Evolutionary conservation across 768 basidiomycete genomes (phyloP).

Genomic region (Collybiopsis confluens): DNA sequence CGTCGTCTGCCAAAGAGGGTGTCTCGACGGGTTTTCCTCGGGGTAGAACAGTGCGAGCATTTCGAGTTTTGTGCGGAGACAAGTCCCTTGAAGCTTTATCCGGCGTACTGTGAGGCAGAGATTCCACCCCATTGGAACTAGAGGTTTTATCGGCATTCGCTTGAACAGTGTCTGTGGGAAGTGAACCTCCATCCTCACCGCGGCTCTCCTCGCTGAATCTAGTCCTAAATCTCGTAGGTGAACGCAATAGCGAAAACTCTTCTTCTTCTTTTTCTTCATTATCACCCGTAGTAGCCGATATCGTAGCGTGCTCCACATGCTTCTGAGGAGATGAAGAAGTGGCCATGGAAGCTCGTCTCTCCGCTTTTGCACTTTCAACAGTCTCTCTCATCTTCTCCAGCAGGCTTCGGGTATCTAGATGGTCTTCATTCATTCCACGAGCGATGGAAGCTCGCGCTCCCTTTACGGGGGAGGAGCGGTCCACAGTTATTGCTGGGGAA

Average conservation of each 20-base stretch:
- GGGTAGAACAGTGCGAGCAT: not conserved
- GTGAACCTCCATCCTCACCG: too few species aligned
- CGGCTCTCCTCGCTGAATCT: too few species aligned
- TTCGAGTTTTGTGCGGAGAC: not conserved
- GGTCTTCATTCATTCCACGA: slow-evolving; percentile 9
- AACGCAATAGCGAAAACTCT: slow-evolving; percentile 5
- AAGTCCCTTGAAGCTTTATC: not conserved
- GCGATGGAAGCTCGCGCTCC: not conserved
- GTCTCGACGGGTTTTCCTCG: not conserved
- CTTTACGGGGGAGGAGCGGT: not conserved
- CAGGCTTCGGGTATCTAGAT: slow-evolving; percentile 35
- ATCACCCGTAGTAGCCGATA: not conserved
- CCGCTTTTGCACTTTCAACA: slow-evolving; percentile 44
- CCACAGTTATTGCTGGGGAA: slow-evolving; percentile 17
- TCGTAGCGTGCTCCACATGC: not conserved
- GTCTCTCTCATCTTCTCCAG: slow-evolving; percentile 48
- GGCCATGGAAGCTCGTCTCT: slow-evolving; percentile 7
- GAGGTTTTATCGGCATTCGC: too few species aligned
- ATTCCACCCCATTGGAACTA: too few species aligned
- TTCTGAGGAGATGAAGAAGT: slow-evolving; percentile 6
- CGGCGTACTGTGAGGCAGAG: too few species aligned
- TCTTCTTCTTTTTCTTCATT: too few species aligned
- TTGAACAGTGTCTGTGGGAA: too few species aligned
- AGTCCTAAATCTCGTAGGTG: too few species aligned
- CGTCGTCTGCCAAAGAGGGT: slow-evolving; percentile 12